Evolutionary conservation across 1,284 basidiomycete genomes (phyloP), one percentile per base, ranked within the genome.

Genomic region (Xanthoconium separans): DNA sequence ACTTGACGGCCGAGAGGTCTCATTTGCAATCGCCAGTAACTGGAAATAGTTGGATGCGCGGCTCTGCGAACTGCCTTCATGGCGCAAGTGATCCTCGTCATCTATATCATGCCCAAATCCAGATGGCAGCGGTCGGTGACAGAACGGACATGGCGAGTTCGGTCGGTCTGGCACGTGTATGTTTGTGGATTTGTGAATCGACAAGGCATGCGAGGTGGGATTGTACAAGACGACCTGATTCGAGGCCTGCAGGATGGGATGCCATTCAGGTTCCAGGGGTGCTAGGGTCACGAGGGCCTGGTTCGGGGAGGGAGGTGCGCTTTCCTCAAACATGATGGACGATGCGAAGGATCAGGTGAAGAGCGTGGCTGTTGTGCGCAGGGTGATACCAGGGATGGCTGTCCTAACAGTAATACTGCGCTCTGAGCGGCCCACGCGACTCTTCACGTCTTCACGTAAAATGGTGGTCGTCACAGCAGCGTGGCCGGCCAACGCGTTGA

Each of bases 171-270:
- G 47, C 29, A 61, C 49, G 29, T 59, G 63, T 40, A 70, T 58
- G 45, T 63, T 64, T 58, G 65, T 58, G 39, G 72, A 73, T 33
- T 67, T 68, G 54, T 75, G 78, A 27, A 95, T 88, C 24, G 89
- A 81, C 13, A 95, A 76, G 0, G 91, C 92, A 68, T 95, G 91
- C 0, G 89, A 93, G 1, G 82, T 86, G 0, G 92, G 85, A 65
- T 95, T 91, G 73, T 95, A 95, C 18, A 95, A 79, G 29, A 95
- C 92, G 50, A 95, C 84, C 66, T 94, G 91, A 70, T 92, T 89
- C 0, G 89, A 86, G 6, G 83, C 82, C 51, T 89, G 88, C 22
- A 89, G 75, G 57, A 91, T 88, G 5, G 87, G 82, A 50, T 80
- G 84, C 87, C 88, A 90, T 50, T 74, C 72, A 3, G 59, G 65